Percentiles rank a stretch among this genome's conserved stretches.
Conservation (phyloP, 495 filamentous ascomycete genomes). For the Hypoxylon intermedium region DNA sequence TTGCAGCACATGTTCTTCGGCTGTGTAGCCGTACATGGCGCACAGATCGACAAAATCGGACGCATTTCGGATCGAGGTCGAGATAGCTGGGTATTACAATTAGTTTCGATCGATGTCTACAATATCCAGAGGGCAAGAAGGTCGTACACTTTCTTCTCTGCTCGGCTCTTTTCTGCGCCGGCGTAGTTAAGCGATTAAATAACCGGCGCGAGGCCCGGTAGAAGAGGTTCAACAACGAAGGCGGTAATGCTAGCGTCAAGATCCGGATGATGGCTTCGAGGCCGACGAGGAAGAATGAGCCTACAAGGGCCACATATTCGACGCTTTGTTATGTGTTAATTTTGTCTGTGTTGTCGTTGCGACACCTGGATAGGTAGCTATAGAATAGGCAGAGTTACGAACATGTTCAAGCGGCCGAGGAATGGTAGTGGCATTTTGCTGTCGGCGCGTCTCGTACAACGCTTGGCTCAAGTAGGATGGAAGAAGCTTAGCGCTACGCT, state of each 20-base stretch:
- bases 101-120: conserved; percentile 13
- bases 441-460: conserved; percentile 26
- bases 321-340: conserved; percentile 53
- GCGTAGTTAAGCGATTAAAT: conserved; percentile 80
- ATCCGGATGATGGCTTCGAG: conserved; percentile 82
- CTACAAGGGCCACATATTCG: conserved; percentile 86
- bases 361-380: background rate
- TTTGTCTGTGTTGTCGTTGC: too few species aligned
- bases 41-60: conserved; percentile 94
- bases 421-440: conserved; percentile 79
- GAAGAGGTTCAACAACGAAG: conserved; percentile 78
- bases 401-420: conserved; percentile 81
- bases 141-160: conserved; percentile 61
- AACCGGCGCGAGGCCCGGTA: conserved; percentile 80
- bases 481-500: conserved; percentile 29
- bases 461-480: conserved; percentile 19
- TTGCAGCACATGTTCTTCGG: conserved; percentile 95
- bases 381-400: conserved; percentile 38
- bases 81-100: conserved; percentile 51
- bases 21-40: conserved; percentile 83
- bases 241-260: conserved; percentile 87
- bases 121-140: conserved; percentile 1
- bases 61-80: conserved; percentile 66
- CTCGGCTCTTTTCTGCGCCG: conserved; percentile 68
- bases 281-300: conserved; percentile 79